phyloP scores from a whole-genome alignment of 2,329 filamentous ascomycete species.

The Allantophomopsis lycopodina region DNA sequence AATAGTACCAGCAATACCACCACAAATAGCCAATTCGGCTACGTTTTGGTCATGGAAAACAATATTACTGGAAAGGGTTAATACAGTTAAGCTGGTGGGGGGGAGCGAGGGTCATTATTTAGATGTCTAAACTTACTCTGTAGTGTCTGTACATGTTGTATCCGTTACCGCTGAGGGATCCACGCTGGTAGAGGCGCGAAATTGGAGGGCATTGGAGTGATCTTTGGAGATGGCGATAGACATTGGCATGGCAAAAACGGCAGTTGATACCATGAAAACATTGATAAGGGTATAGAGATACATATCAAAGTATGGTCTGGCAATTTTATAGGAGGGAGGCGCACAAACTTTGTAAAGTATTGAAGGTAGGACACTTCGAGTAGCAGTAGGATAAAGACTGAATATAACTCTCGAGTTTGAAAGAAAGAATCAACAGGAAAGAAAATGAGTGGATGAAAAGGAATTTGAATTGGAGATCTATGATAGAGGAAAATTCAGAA shows the following conservation, averaged over 20 bases:
- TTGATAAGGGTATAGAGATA: neutral
- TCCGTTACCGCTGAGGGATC: slow-evolving; percentile 14
- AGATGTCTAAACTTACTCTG: slow-evolving; percentile 6
- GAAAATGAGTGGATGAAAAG: too few species aligned
- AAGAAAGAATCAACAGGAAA: too few species aligned
- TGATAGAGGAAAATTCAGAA: too few species aligned
- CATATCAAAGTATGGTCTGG: neutral
- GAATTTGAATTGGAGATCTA: too few species aligned
- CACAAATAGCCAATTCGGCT: slow-evolving; percentile 33
- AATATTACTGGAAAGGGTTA: neutral
- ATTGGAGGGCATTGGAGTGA: neutral
- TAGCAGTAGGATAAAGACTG: too few species aligned
- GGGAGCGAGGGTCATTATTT: neutral
- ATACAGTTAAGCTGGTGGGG: neutral
- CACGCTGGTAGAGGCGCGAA: slow-evolving; percentile 8
- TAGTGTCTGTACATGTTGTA: slow-evolving; percentile 15
- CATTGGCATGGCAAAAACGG: neutral
- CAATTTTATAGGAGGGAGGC: too few species aligned
- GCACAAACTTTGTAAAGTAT: too few species aligned
- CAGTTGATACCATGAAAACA: neutral
- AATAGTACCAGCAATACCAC: slow-evolving; percentile 30
- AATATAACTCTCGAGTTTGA: too few species aligned
- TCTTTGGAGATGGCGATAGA: neutral
- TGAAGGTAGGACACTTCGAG: too few species aligned
- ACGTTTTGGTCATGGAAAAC: slow-evolving; percentile 30